Conservation (phyloP, 2,329 filamentous ascomycete species). For the Pseudocercospora fijiensis region DNA sequence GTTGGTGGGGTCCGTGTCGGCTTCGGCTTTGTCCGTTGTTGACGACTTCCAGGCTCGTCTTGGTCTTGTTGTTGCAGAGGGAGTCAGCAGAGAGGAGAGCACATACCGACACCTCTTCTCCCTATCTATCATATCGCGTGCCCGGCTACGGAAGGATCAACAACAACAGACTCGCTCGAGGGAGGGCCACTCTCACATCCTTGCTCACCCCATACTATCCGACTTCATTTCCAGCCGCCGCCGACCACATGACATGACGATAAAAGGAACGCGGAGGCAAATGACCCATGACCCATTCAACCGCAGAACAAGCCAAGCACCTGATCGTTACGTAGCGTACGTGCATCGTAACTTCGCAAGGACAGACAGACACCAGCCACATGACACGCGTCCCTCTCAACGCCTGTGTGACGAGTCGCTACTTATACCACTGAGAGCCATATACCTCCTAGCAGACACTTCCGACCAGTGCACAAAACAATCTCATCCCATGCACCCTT, state of each 20-base stretch:
- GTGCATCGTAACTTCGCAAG: neutral
- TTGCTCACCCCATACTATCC: neutral
- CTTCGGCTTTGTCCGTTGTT: neutral
- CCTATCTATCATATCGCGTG: too few species aligned
- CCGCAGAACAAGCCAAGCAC: neutral
- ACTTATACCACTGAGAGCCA: neutral
- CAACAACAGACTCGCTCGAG: neutral
- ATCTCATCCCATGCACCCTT: neutral
- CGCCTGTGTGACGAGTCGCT: neutral
- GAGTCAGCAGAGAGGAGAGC: neutral
- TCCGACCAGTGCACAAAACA: conserved; percentile 1
- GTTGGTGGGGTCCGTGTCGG: neutral
- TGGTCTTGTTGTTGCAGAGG: too few species aligned
- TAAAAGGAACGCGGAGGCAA: neutral
- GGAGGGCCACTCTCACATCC: neutral
- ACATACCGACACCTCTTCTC: neutral
- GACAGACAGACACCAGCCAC: neutral
- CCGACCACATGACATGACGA: conserved; percentile 2
- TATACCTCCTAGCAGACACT: neutral
- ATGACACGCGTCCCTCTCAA: neutral
- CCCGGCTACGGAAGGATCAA: neutral
- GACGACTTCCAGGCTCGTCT: too few species aligned
- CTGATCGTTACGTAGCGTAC: neutral
- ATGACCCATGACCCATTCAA: neutral
- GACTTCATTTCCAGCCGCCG: neutral